phyloP scores from a whole-genome alignment of 1,284 basidiomycete genomes.

The Xanthoconium separans region DNA sequence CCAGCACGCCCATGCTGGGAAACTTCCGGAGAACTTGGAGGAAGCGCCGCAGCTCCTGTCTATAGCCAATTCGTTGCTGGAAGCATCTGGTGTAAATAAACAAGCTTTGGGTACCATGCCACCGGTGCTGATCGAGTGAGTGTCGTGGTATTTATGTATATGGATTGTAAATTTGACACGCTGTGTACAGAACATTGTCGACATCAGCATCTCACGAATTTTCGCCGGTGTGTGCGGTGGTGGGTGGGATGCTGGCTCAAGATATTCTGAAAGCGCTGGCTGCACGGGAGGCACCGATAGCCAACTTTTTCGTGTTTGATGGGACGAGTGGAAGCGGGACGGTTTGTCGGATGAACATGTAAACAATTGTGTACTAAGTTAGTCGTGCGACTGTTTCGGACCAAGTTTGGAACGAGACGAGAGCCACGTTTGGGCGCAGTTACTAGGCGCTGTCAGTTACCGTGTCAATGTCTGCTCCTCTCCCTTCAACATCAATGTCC shows the following conservation, averaged over 20 bases:
- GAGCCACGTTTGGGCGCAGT: constrained; percentile 25
- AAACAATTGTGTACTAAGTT: constrained; percentile 2
- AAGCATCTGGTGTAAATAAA: constrained; percentile 66
- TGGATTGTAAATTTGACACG: constrained; percentile 8
- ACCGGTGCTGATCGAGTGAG: constrained; percentile 57
- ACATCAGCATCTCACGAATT: constrained; percentile 82
- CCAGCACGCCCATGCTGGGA: constrained; percentile 55
- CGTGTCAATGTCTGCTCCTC: constrained; percentile 6
- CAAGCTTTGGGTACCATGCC: constrained; percentile 60
- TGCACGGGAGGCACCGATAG: constrained; percentile 87
- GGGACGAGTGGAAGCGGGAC: constrained; percentile 77
- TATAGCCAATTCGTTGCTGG: constrained; percentile 61
- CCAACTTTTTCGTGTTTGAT: constrained; percentile 91
- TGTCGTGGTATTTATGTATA: neutral
- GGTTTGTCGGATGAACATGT: constrained; percentile 56
- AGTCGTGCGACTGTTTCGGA: constrained; percentile 15
- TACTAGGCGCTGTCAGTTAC: constrained; percentile 5
- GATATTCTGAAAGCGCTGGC: constrained; percentile 92
- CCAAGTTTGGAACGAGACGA: constrained; percentile 25
- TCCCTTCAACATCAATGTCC: constrained; percentile 14
- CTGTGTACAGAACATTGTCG: constrained; percentile 50
- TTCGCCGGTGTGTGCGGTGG: constrained; percentile 86
- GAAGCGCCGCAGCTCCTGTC: constrained; percentile 57
- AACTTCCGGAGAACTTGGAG: constrained; percentile 53
- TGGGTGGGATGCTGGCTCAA: constrained; percentile 93